phyloP scores from a whole-genome alignment of 2,329 filamentous ascomycete genomes.

The Pestalotiopsis sp. region DNA sequence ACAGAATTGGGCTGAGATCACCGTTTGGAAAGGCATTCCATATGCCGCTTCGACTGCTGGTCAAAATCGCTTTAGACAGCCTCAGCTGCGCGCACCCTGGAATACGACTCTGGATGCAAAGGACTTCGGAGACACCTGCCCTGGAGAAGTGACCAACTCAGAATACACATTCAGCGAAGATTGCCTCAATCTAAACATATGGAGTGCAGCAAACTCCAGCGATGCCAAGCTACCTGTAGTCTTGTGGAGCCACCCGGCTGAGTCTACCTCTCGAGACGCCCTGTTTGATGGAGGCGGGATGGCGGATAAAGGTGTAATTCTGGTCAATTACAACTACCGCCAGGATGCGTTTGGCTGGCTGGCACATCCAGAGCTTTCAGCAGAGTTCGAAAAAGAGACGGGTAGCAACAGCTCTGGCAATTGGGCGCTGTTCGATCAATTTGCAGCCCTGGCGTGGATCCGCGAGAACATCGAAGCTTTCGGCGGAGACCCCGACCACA shows the following conservation, averaged over 20 bases:
- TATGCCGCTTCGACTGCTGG: conserved; percentile 23
- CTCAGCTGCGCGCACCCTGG: conserved; percentile 17
- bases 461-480: conserved; percentile 17
- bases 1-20: conserved; percentile 22
- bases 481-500: conserved; percentile 25
- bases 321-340: conserved; percentile 28
- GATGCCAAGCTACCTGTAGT: conserved; percentile 24
- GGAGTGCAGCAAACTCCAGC: conserved; percentile 17
- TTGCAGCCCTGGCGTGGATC: conserved; percentile 17
- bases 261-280: conserved; percentile 59
- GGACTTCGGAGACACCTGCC: conserved; percentile 15
- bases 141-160: conserved; percentile 13
- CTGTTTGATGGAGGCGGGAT: conserved; percentile 24
- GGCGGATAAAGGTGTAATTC: conserved; percentile 23
- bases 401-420: conserved; percentile 31
- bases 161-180: conserved; percentile 19
- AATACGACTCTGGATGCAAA: conserved; percentile 19
- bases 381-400: conserved; percentile 33
- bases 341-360: conserved; percentile 24
- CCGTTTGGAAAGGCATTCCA: conserved; percentile 29
- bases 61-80: conserved; percentile 19
- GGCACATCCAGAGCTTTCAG: conserved; percentile 27
- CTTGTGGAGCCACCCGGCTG: conserved; percentile 35
- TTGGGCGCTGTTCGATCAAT: conserved; percentile 30
- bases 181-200: conserved; percentile 27